Percentiles rank a stretch among this genome's conserved stretches.
phyloP scores from a whole-genome alignment of 108 stramenopile species.

The Hondaea fermentalgiana region DNA sequence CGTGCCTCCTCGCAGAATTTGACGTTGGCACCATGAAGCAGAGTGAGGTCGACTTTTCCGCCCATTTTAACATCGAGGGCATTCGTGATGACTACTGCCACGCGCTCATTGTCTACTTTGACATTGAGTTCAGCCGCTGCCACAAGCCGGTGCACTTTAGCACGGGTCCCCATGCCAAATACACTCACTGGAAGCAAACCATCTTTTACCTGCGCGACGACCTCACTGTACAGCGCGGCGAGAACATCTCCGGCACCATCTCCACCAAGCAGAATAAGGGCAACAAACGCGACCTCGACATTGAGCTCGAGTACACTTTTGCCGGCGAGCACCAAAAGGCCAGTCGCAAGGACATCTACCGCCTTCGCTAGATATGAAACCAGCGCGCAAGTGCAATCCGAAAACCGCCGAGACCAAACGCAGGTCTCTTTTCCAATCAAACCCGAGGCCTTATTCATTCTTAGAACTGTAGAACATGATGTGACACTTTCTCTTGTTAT shows the following conservation, averaged over 20 bases:
- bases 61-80: constrained; percentile 59
- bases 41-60: constrained; percentile 70
- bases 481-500: too few species aligned
- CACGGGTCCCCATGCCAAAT: constrained; percentile 71
- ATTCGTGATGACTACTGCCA: constrained; percentile 74
- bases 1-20: constrained; percentile 59
- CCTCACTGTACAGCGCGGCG: constrained; percentile 38
- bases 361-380: constrained; percentile 26
- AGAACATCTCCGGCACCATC: constrained; percentile 36
- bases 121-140: constrained; percentile 80
- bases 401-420: too few species aligned
- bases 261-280: constrained; percentile 36
- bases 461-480: too few species aligned
- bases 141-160: constrained; percentile 90
- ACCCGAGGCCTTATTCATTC: too few species aligned
- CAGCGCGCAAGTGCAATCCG: too few species aligned
- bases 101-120: constrained; percentile 86
- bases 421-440: too few species aligned
- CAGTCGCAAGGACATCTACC: constrained; percentile 23
- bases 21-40: constrained; percentile 78
- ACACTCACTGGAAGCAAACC: constrained; percentile 98
- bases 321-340: constrained; percentile 24
- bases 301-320: constrained; percentile 29
- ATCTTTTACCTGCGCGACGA: constrained; percentile 53
- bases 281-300: constrained; percentile 53